phyloP scores from a whole-genome alignment of 1,284 basidiomycete genomes.

The Cerioporus squamosus region DNA sequence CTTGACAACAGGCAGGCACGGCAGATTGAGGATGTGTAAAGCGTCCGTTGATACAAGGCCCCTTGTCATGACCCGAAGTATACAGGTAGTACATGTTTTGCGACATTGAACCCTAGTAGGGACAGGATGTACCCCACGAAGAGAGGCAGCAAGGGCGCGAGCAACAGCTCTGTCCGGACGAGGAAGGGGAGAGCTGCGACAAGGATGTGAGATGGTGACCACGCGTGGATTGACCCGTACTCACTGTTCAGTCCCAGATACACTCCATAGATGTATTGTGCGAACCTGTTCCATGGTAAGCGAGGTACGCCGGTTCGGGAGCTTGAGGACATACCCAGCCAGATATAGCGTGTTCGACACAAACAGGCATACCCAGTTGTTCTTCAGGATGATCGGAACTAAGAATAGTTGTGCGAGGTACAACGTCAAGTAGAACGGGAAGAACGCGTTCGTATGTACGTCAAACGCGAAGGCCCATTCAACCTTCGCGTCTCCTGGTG shows the following conservation, averaged over 20 bases:
- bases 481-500: conserved; percentile 72
- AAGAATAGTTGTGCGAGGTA: conserved; percentile 88
- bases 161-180: conserved; percentile 82
- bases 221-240: background rate
- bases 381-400: conserved; percentile 78
- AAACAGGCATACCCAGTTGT: conserved; percentile 91
- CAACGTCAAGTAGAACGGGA: conserved; percentile 87
- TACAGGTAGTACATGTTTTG: conserved; percentile 72
- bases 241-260: conserved; percentile 87
- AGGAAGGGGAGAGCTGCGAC: conserved; percentile 85
- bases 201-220: background rate
- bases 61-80: conserved; percentile 71
- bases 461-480: conserved; percentile 96
- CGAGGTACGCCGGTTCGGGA: background rate
- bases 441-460: conserved; percentile 94
- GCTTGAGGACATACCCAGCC: conserved; percentile 64
- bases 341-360: conserved; percentile 94
- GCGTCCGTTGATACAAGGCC: conserved; percentile 11
- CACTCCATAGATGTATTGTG: conserved; percentile 89
- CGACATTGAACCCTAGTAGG: conserved; percentile 88
- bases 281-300: conserved; percentile 51
- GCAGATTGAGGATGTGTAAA: too few relatives aligned
- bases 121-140: conserved; percentile 86
- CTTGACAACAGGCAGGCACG: too few relatives aligned
- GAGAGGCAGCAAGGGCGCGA: conserved; percentile 85